phyloP scores from a whole-genome alignment of 208 protist genomes.

The Trypanosoma platydactyli region DNA sequence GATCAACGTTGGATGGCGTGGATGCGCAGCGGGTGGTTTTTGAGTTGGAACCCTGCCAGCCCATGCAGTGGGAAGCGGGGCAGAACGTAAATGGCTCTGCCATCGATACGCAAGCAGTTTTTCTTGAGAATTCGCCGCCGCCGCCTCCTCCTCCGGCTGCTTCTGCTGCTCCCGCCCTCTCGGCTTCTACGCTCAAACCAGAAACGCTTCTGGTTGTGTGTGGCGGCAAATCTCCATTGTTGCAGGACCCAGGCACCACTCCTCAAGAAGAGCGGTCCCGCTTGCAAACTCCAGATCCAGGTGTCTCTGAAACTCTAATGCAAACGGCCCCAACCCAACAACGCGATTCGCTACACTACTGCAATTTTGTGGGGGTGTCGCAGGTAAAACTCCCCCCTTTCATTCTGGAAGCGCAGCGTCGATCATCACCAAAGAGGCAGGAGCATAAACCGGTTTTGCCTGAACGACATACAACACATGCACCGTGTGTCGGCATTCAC shows the following conservation, averaged over 20 bases:
- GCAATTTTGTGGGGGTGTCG: conserved; percentile 10
- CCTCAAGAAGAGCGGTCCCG: background rate
- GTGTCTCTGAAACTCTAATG: background rate
- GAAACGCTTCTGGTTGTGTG: background rate
- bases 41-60: background rate
- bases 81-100: too few relatives aligned
- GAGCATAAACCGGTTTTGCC: background rate
- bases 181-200: background rate
- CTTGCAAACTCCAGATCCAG: background rate
- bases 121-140: background rate
- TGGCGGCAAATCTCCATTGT: conserved; percentile 14
- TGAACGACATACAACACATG: conserved; percentile 9
- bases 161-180: too few relatives aligned
- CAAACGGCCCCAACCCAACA: background rate
- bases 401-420: too few relatives aligned
- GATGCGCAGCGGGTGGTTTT: too few relatives aligned
- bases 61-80: too few relatives aligned
- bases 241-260: conserved; percentile 4
- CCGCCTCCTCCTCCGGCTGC: background rate
- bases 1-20: too few relatives aligned
- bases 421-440: background rate
- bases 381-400: background rate
- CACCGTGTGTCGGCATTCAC: conserved; percentile 9
- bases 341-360: conserved; percentile 5
- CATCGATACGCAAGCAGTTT: background rate